These are phyloP conservation scores for Phyllosticta capitalensis DNA, from an alignment of 2,329 filamentous ascomycete genomes.

Conservation along the genomic window DNA sequence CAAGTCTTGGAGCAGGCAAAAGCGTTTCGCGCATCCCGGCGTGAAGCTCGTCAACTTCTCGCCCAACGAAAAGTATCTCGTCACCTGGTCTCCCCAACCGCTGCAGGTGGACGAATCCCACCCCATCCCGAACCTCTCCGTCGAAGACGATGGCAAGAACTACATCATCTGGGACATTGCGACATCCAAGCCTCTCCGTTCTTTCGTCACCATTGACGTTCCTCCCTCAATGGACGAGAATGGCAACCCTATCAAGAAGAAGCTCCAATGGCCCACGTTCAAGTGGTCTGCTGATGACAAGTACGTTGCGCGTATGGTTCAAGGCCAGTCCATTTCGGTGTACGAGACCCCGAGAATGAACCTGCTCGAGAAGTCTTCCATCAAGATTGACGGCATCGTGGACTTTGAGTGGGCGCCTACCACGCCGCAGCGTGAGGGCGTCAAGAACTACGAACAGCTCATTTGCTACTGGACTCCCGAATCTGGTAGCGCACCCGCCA, in stretches of 20 bases:
- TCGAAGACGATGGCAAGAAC: constrained; percentile 97
- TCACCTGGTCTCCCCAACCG: constrained; percentile 92
- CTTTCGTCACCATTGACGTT: constrained; percentile 82
- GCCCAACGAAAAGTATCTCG: constrained; percentile 81
- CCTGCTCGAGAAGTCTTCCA: constrained; percentile 76
- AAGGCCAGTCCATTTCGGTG: constrained; percentile 79
- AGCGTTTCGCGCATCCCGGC: constrained; percentile 87
- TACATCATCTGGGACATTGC: constrained; percentile 98
- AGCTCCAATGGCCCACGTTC: constrained; percentile 97
- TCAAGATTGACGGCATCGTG: constrained; percentile 94
- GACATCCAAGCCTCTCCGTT: constrained; percentile 79
- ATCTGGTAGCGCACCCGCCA: constrained; percentile 93
- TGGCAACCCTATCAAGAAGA: constrained; percentile 66
- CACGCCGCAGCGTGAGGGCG: constrained; percentile 66
- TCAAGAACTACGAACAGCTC: constrained; percentile 90
- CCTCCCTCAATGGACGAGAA: constrained; percentile 52
- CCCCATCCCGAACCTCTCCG: constrained; percentile 57
- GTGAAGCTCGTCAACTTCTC: constrained; percentile 97
- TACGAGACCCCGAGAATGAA: constrained; percentile 87
- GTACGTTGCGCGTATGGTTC: constrained; percentile 87
- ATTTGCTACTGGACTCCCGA: constrained; percentile 99
- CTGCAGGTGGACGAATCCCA: constrained; percentile 88
- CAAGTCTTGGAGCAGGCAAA: constrained; percentile 76
- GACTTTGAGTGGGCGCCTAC: constrained; percentile 98
- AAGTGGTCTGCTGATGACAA: constrained; percentile 98